These are phyloP conservation scores for Allium cepa DNA, from an alignment of 106 monocot genomes.

Conservation along the genomic window DNA sequence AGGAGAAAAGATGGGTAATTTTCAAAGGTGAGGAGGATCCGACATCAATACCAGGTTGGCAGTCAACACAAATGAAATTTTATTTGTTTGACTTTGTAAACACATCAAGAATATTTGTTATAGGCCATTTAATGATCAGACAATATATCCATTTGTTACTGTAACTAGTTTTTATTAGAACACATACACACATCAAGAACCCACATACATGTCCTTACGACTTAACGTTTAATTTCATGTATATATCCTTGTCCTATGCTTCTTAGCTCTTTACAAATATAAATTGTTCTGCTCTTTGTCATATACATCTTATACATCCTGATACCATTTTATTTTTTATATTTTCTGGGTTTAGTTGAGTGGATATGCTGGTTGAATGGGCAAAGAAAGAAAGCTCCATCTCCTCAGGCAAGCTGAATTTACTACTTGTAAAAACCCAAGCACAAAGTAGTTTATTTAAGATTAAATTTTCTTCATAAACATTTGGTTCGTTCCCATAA, in stretches of 20 bases:
- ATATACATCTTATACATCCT: too few relatives aligned
- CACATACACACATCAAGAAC: too few relatives aligned
- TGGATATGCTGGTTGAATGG: slow-evolving; percentile 99
- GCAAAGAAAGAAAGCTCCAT: slow-evolving; percentile 90
- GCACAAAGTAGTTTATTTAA: too few relatives aligned
- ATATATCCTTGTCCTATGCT: too few relatives aligned
- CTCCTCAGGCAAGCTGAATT: slow-evolving; percentile 51
- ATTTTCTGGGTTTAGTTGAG: slow-evolving; percentile 56
- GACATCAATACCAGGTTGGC: slow-evolving; percentile 83
- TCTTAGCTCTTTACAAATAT: too few relatives aligned
- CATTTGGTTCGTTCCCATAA: background rate
- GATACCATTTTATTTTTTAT: slow-evolving; percentile 3
- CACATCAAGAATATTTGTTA: too few relatives aligned
- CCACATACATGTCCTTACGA: background rate
- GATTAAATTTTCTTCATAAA: background rate
- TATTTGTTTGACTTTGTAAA: background rate
- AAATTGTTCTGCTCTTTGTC: too few relatives aligned
- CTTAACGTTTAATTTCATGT: slow-evolving; percentile 5
- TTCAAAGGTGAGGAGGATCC: slow-evolving; percentile 89
- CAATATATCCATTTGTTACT: background rate
- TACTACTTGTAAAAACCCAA: too few relatives aligned
- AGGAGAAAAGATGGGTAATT: slow-evolving; percentile 91
- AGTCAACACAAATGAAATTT: background rate
- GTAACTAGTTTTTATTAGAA: slow-evolving; percentile 1
- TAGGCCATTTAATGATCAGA: slow-evolving; percentile 1